Evolutionary conservation across 192 early-diverging fungal species (phyloP).

Genomic region (Gamsiella multidivaricata): DNA sequence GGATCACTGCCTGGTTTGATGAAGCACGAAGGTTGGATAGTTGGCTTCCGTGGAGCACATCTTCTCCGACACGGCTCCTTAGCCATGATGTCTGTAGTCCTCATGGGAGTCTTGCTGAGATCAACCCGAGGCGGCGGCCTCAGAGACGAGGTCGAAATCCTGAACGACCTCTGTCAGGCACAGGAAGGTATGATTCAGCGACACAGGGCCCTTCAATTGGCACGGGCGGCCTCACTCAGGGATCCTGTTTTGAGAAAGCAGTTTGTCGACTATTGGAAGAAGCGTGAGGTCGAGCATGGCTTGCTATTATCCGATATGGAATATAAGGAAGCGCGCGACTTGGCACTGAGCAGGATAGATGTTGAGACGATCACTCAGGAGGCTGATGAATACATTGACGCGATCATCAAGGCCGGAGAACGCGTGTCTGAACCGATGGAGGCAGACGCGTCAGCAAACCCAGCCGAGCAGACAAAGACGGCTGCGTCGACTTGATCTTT

Average conservation of each 20-base stretch:
- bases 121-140: constrained; percentile 3
- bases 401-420: constrained; percentile 32
- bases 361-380: constrained; percentile 35
- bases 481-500: background rate
- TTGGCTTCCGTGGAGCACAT: constrained; percentile 22
- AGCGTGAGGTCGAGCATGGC: constrained; percentile 46
- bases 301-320: constrained; percentile 25
- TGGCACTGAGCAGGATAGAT: constrained; percentile 47
- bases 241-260: constrained; percentile 41
- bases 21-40: constrained; percentile 5
- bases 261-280: constrained; percentile 54
- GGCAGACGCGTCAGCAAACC: background rate
- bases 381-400: constrained; percentile 37
- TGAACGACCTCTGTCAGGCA: constrained; percentile 44
- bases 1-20: constrained; percentile 4
- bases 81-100: constrained; percentile 21
- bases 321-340: constrained; percentile 48
- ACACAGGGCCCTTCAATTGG: constrained; percentile 43
- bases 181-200: constrained; percentile 48
- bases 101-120: constrained; percentile 22
- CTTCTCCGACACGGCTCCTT: constrained; percentile 25
- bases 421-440: background rate
- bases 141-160: constrained; percentile 34
- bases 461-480: background rate
- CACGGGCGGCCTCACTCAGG: constrained; percentile 34